Conservation (phyloP, 768 basidiomycete genomes). For the Amanita pseudoporphyria region DNA sequence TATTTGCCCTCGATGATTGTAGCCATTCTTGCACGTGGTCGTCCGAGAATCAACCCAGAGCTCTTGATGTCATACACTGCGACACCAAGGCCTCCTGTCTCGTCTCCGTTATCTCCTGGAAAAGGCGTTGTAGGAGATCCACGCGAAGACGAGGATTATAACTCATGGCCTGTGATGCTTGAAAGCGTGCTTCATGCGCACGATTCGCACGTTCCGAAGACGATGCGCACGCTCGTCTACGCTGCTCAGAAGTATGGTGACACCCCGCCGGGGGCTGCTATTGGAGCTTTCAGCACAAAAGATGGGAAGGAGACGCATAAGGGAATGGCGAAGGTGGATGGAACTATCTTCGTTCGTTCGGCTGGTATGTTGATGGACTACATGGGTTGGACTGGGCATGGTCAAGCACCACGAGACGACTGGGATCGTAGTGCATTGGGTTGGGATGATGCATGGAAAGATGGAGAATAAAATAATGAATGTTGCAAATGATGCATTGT, state of each 20-base stretch:
- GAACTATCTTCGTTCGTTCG: constrained; percentile 46
- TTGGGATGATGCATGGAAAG: constrained; percentile 52
- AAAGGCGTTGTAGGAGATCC: constrained; percentile 26
- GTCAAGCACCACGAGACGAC: constrained; percentile 30
- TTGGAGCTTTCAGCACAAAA: constrained; percentile 29
- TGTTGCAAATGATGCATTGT: not conserved
- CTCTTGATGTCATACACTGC: constrained; percentile 37
- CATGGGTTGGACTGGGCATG: constrained; percentile 46
- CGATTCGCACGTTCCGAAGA: constrained; percentile 43
- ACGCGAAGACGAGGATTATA: constrained; percentile 25
- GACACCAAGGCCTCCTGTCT: constrained; percentile 29
- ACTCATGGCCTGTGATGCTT: constrained; percentile 44
- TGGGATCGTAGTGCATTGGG: constrained; percentile 54
- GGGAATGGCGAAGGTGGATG: constrained; percentile 37
- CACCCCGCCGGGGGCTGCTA: constrained; percentile 26
- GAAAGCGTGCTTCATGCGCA: constrained; percentile 36
- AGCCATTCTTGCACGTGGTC: constrained; percentile 32
- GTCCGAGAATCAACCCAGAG: constrained; percentile 40
- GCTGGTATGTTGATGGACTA: constrained; percentile 47
- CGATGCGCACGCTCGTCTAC: constrained; percentile 36
- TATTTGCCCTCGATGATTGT: constrained; percentile 30
- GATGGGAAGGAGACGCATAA: constrained; percentile 35
- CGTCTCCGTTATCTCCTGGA: constrained; percentile 7
- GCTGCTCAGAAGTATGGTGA: constrained; percentile 39
- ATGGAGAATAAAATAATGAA: constrained; percentile 15